phyloP scores from a whole-genome alignment of 2,329 filamentous ascomycete species.

The Tympanopsis confertula region DNA sequence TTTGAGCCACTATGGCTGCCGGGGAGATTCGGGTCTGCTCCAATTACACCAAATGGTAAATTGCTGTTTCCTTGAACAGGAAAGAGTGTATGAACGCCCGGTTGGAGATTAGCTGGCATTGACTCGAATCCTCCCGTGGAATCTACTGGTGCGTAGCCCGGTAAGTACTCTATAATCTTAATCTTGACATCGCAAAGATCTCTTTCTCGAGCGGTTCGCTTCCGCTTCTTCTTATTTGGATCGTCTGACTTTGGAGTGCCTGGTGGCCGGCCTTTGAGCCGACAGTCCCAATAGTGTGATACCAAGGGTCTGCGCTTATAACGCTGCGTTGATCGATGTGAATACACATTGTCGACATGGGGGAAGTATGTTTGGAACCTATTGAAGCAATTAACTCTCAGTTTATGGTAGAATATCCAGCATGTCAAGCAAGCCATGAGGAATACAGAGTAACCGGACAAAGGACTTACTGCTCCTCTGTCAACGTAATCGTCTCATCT shows the following conservation, averaged over 20 bases:
- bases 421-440: constrained; percentile 5
- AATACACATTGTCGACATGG: constrained; percentile 76
- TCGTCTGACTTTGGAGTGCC: constrained; percentile 72
- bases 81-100: not conserved
- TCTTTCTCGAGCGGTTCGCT: constrained; percentile 61
- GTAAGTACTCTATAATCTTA: constrained; percentile 71
- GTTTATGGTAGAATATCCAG: constrained; percentile 5
- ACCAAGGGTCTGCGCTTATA: constrained; percentile 77
- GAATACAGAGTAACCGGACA: constrained; percentile 3
- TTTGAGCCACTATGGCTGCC: constrained; percentile 25
- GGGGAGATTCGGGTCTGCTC: constrained; percentile 9
- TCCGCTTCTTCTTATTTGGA: constrained; percentile 72
- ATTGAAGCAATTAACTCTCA: constrained; percentile 5
- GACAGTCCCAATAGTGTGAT: constrained; percentile 76
- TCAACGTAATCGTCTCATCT: constrained; percentile 61
- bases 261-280: constrained; percentile 67
- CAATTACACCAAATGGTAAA: constrained; percentile 8
- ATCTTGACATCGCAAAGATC: constrained; percentile 82
- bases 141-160: constrained; percentile 26
- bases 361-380: constrained; percentile 74
- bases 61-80: not conserved
- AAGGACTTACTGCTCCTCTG: constrained; percentile 54
- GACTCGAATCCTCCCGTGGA: constrained; percentile 7
- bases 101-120: not conserved
- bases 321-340: constrained; percentile 67